phyloP scores from a whole-genome alignment of 2,329 filamentous ascomycete genomes.

The Fusarium clavum region DNA sequence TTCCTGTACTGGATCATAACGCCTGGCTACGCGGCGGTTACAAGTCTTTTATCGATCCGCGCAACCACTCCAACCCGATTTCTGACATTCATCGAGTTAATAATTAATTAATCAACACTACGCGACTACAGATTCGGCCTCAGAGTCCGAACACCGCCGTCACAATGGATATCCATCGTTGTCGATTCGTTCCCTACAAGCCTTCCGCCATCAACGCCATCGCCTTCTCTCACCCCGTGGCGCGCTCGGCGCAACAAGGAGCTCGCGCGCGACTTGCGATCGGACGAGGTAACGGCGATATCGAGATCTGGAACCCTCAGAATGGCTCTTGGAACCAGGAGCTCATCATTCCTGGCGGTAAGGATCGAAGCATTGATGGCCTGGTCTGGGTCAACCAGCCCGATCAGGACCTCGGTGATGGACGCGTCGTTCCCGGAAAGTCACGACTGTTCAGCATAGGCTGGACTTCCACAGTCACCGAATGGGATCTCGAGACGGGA shows the following conservation, averaged over 20 bases:
- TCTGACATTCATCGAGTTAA: background rate
- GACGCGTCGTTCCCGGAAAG: constrained; percentile 73
- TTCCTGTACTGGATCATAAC: constrained; percentile 41
- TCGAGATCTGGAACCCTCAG: constrained; percentile 96
- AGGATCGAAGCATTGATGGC: constrained; percentile 88
- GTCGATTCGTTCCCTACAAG: constrained; percentile 93
- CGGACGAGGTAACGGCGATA: constrained; percentile 92
- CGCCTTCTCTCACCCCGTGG: constrained; percentile 84
- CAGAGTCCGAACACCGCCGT: constrained; percentile 12
- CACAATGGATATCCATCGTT: constrained; percentile 94
- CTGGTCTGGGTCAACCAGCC: constrained; percentile 92
- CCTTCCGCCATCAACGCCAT: constrained; percentile 93
- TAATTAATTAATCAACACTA: constrained; percentile 1
- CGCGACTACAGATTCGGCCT: constrained; percentile 15
- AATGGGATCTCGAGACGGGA: constrained; percentile 90
- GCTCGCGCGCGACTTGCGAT: constrained; percentile 81
- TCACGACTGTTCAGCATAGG: constrained; percentile 95
- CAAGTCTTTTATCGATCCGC: constrained; percentile 7
- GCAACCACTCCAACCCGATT: constrained; percentile 3
- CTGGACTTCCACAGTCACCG: constrained; percentile 90
- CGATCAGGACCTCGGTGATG: constrained; percentile 73
- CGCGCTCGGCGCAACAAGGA: constrained; percentile 60
- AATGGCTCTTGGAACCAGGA: constrained; percentile 91
- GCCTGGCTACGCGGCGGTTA: constrained; percentile 46
- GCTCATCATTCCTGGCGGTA: constrained; percentile 83